Evolutionary conservation across 2,329 filamentous ascomycete species (phyloP).

Genomic region (Dothideomycetes sp.): DNA sequence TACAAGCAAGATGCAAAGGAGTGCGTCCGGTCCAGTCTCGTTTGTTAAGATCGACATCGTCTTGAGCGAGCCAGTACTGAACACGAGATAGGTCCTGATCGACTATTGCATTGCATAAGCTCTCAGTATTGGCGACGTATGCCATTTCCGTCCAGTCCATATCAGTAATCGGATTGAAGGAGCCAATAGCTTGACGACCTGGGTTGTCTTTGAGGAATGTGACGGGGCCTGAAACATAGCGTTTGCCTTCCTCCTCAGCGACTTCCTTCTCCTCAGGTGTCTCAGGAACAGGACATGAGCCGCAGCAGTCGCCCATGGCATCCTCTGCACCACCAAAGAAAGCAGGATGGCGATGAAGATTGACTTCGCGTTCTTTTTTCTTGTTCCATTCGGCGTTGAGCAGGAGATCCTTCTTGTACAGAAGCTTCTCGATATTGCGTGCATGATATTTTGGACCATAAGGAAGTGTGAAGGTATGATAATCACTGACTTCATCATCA

Average conservation of each 20-base stretch:
- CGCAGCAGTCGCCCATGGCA: conserved; percentile 73
- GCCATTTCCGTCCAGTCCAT: conserved; percentile 89
- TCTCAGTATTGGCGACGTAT: conserved; percentile 69
- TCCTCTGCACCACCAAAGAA: conserved; percentile 73
- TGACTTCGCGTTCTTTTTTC: conserved; percentile 61
- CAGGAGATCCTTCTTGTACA: conserved; percentile 72
- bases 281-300: conserved; percentile 59
- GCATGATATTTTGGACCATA: conserved; percentile 51
- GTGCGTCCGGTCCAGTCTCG: conserved; percentile 72
- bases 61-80: conserved; percentile 57
- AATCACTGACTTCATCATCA: conserved; percentile 66
- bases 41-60: conserved; percentile 60
- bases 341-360: conserved; percentile 74
- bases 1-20: conserved; percentile 67
- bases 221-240: conserved; percentile 65
- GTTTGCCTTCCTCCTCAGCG: conserved; percentile 62
- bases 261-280: conserved; percentile 65
- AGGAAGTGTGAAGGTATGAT: conserved; percentile 58
- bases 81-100: conserved; percentile 63
- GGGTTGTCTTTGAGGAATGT: conserved; percentile 73
- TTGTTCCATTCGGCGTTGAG: conserved; percentile 85
- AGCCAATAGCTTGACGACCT: conserved; percentile 62
- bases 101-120: conserved; percentile 72
- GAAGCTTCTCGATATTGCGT: conserved; percentile 68
- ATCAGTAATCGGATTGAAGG: conserved; percentile 72